These are phyloP conservation scores for Ogataea philodendri DNA, from an alignment of 805 yeast species.

Conservation along the genomic window DNA sequence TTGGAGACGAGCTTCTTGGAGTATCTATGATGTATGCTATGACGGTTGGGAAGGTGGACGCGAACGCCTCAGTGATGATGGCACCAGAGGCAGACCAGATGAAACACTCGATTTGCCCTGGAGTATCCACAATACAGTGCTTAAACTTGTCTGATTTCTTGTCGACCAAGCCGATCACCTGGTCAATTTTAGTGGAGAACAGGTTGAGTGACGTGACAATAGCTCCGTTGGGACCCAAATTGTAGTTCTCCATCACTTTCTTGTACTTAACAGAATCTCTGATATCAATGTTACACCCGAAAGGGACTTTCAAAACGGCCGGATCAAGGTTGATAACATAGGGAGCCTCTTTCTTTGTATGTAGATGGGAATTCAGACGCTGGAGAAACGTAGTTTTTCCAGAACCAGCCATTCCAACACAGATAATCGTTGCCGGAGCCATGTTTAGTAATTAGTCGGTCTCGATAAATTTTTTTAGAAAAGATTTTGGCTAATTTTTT, in stretches of 20 bases:
- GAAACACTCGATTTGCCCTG: slow-evolving; percentile 98
- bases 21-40: slow-evolving; percentile 96
- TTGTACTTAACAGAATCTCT: slow-evolving; percentile 94
- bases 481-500: slow-evolving; percentile 2
- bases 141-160: slow-evolving; percentile 59
- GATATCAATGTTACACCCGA: slow-evolving; percentile 90
- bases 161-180: slow-evolving; percentile 82
- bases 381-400: slow-evolving; percentile 99
- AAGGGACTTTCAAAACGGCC: slow-evolving; percentile 92
- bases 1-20: slow-evolving; percentile 90
- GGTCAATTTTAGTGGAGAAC: slow-evolving; percentile 94
- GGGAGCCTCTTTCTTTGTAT: slow-evolving; percentile 69
- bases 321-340: slow-evolving; percentile 95
- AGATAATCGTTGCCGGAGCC: slow-evolving; percentile 38
- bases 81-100: slow-evolving; percentile 98
- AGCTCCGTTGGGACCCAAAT: slow-evolving; percentile 97
- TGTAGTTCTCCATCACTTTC: slow-evolving; percentile 94
- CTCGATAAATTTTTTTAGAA: slow-evolving; percentile 1
- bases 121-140: slow-evolving; percentile 90
- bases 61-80: slow-evolving; percentile 94
- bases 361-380: slow-evolving; percentile 84
- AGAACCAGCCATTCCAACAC: slow-evolving; percentile 56
- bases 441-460: slow-evolving; percentile 14
- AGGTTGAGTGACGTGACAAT: slow-evolving; percentile 92
- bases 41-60: slow-evolving; percentile 92